Evolutionary conservation across 345 rosid species (phyloP).

Genomic region (Hibiscus mutabilis): DNA sequence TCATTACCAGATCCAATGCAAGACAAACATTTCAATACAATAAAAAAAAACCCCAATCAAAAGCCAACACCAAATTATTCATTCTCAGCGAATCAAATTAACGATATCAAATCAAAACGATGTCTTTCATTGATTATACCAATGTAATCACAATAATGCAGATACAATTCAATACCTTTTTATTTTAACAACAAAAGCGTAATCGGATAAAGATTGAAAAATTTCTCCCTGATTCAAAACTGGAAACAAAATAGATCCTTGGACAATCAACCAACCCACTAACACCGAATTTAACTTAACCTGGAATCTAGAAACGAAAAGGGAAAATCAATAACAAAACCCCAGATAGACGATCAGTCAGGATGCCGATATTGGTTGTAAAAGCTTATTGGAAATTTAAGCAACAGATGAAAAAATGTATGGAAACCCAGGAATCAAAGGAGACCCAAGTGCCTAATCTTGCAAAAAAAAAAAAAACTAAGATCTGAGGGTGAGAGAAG

Average conservation of each 20-base stretch:
- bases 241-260: slow-evolving; percentile 48
- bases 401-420: slow-evolving; percentile 36
- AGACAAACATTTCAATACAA: slow-evolving; percentile 10
- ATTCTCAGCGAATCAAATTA: not conserved
- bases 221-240: slow-evolving; percentile 31
- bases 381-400: not conserved
- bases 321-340: slow-evolving; percentile 1
- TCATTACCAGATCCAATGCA: slow-evolving; percentile 29
- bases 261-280: slow-evolving; percentile 30
- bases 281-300: slow-evolving; percentile 19
- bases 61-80: not conserved
- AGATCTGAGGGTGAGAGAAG: slow-evolving; percentile 62
- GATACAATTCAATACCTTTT: slow-evolving; percentile 27
- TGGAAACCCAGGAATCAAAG: slow-evolving; percentile 60
- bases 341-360: slow-evolving; percentile 21
- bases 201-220: slow-evolving; percentile 20
- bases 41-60: not conserved
- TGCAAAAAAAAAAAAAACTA: slow-evolving; percentile 30
- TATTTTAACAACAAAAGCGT: slow-evolving; percentile 27
- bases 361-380: slow-evolving; percentile 19
- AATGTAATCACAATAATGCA: slow-evolving; percentile 16
- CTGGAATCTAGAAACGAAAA: slow-evolving; percentile 22
- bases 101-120: slow-evolving; percentile 12
- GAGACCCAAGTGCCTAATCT: slow-evolving; percentile 69
- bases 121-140: not conserved